Percentiles rank a stretch among this genome's conserved stretches.
phyloP scores from a whole-genome alignment of 1,284 basidiomycete genomes.

The Ganoderma resinaceum region DNA sequence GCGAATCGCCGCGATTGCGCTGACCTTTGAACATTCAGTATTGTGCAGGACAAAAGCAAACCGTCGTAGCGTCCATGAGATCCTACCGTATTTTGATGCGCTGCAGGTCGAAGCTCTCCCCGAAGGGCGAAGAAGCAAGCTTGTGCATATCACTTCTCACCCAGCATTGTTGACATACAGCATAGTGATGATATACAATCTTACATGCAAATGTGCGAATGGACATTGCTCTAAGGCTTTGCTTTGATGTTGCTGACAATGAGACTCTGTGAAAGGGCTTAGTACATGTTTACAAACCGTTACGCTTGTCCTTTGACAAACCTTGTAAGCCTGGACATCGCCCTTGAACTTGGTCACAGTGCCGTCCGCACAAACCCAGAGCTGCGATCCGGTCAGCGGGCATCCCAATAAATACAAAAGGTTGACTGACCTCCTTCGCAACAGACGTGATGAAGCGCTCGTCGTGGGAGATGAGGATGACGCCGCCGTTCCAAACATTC shows the following conservation, averaged over 20 bases:
- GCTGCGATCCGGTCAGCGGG: conserved; percentile 46
- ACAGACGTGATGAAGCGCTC: conserved; percentile 91
- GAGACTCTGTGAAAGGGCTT: conserved; percentile 58
- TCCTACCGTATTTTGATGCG: not conserved
- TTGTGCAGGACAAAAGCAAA: not conserved
- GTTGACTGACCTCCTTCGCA: conserved; percentile 66
- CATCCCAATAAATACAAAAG: not conserved
- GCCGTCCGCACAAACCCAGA: conserved; percentile 92
- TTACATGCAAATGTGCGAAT: not conserved
- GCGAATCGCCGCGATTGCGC: not conserved
- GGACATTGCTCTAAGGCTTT: conserved; percentile 17
- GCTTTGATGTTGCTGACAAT: conserved; percentile 84
- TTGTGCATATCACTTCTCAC: not conserved
- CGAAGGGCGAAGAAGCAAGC: not conserved
- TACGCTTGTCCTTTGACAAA: conserved; percentile 40
- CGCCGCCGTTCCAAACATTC: conserved; percentile 94
- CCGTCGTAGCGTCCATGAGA: not conserved
- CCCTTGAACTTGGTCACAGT: conserved; percentile 88
- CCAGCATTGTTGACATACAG: conserved; percentile 4
- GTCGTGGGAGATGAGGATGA: conserved; percentile 94
- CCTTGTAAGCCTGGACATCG: conserved; percentile 94
- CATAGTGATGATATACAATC: conserved; percentile 4
- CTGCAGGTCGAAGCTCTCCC: not conserved
- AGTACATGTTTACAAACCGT: not conserved
- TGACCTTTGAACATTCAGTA: not conserved